phyloP scores from a whole-genome alignment of 306 rosid species.

The Acmispon strigosus region DNA sequence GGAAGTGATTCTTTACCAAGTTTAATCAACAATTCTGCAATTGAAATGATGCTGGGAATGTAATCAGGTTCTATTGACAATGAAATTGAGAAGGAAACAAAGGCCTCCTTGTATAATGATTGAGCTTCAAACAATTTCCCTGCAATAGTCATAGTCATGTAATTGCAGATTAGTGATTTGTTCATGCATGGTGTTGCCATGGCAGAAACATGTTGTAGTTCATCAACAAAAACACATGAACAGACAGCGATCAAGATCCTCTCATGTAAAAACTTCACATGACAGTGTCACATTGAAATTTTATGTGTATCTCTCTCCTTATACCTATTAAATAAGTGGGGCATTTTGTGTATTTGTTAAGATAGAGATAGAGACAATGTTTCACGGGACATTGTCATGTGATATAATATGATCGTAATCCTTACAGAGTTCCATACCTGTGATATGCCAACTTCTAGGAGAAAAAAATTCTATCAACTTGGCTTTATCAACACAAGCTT shows the following conservation, averaged over 20 bases:
- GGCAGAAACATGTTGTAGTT: background rate
- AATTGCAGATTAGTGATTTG: slow-evolving; percentile 9
- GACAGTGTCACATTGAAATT: no score
- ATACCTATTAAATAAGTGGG: no score
- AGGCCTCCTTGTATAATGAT: slow-evolving; percentile 54
- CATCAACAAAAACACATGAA: background rate
- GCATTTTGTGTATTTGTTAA: no score
- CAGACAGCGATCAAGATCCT: background rate
- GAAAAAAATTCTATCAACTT: slow-evolving; percentile 50
- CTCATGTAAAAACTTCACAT: no score
- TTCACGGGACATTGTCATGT: no score
- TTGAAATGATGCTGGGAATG: slow-evolving; percentile 60
- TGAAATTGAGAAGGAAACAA: slow-evolving; percentile 57
- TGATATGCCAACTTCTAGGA: slow-evolving; percentile 66
- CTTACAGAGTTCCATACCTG: slow-evolving; percentile 32
- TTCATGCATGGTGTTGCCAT: background rate
- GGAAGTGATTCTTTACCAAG: slow-evolving; percentile 50
- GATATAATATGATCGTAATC: no score
- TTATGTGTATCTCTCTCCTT: no score
- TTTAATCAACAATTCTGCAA: slow-evolving; percentile 63
- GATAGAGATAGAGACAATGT: no score
- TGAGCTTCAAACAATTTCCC: slow-evolving; percentile 60
- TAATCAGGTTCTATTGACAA: slow-evolving; percentile 66
- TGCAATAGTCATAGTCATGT: slow-evolving; percentile 12
- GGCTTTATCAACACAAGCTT: slow-evolving; percentile 68